A percentile compares a stretch with the other conserved stretches of the same genome.
phyloP scores from a whole-genome alignment of 768 basidiomycete species.

The Naganishia friedmannii region DNA sequence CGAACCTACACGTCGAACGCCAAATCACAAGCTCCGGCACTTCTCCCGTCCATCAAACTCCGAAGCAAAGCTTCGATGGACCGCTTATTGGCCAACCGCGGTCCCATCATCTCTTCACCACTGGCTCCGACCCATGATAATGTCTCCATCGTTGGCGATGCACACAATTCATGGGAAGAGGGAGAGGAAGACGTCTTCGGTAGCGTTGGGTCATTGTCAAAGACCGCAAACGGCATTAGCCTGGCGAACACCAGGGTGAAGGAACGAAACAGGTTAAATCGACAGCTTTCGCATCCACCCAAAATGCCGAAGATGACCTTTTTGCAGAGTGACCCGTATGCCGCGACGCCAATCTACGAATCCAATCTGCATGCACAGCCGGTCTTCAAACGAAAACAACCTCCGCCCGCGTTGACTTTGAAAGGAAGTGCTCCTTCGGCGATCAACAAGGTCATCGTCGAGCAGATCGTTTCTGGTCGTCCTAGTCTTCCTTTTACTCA shows the following conservation, averaged over 20 bases:
- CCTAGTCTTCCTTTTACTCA: not conserved
- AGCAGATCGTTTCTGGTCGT: slow-evolving; percentile 20
- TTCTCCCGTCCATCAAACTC: not conserved
- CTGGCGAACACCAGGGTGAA: not conserved
- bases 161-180: not conserved
- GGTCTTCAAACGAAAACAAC: slow-evolving; percentile 18
- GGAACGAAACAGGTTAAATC: not conserved
- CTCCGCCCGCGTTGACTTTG: slow-evolving; percentile 18
- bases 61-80: slow-evolving; percentile 12
- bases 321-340: slow-evolving; percentile 19
- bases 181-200: slow-evolving; percentile 13
- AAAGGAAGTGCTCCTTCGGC: not conserved
- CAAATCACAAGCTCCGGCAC: no score
- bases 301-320: slow-evolving; percentile 14
- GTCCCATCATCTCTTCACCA: not conserved
- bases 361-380: not conserved
- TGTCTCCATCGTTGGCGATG: slow-evolving; percentile 19
- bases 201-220: not conserved
- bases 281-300: slow-evolving; percentile 11
- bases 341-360: not conserved
- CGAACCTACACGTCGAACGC: not conserved
- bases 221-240: not conserved
- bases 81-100: not conserved
- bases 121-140: not conserved
- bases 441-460: not conserved